Evolutionary conservation across 1,284 basidiomycete genomes (phyloP), one percentile per base, ranked within the genome.

Genomic region (Cutaneotrichosporon dermatis): DNA sequence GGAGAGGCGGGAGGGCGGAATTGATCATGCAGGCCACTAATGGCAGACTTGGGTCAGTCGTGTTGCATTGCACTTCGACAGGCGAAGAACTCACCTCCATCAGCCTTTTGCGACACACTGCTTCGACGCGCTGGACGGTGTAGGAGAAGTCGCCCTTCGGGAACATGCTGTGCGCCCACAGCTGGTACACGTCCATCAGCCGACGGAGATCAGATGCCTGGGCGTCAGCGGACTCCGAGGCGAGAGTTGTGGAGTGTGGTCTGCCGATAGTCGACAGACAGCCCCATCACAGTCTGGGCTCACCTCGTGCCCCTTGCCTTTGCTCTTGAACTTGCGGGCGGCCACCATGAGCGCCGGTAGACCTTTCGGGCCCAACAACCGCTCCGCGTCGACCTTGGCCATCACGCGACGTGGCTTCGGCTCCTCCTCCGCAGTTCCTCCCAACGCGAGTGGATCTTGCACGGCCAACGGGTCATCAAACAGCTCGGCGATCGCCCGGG

Each of bases 271-370:
- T 25, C 25, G 25, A 25, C 25, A 25, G 25, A 25, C 25, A 25
- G 25, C 25, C 25, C 25, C 25, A 25, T 25, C 25, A 25, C 25
- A 25, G 25, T 25, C 25, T 25, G 25, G 25, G 25, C 25, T 25
- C 67, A 90, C 92, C 82, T 97, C 93, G 66, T 90, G 84, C 0
- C 92, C 92, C 75, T 95, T 95, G 4, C 92, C 92, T 65, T 84
- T 88, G 16, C 85, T 81, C 67, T 83, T 87, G 76, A 92, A 90
- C 55, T 83, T 79, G 76, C 88, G 88, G 13, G 87, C 83, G 56
- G 86, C 82, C 57, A 86, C 80, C 48, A 91, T 82, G 36, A 97
- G 81, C 48, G 84, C 82, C 1, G 88, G 89, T 64, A 97, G 86
- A 0, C 93, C 93, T 49, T 83, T 80, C 2, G 83, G 78, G 4